phyloP scores from a whole-genome alignment of 805 yeast genomes.

The Brettanomyces sp. region DNA sequence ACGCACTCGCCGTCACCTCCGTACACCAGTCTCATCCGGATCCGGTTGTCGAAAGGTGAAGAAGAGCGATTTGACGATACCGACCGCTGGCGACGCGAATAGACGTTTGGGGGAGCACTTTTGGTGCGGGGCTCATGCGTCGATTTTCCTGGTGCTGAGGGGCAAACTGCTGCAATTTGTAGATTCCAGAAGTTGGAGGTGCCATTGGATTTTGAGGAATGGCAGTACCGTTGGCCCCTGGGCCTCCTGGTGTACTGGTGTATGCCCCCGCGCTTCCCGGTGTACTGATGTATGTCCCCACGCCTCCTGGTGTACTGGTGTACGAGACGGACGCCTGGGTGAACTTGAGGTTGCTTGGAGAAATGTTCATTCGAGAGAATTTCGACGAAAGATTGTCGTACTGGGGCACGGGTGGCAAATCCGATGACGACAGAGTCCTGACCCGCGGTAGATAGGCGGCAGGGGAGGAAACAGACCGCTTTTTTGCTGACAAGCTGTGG shows the following conservation, averaged over 20 bases:
- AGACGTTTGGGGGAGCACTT: background rate
- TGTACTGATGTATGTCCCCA: background rate
- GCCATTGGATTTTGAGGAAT: background rate
- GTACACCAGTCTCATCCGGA: conserved; percentile 25
- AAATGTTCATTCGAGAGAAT: background rate
- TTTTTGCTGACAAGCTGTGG: background rate
- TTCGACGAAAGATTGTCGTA: background rate
- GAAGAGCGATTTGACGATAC: no score
- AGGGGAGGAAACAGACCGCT: conserved; percentile 7
- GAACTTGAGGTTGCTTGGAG: background rate
- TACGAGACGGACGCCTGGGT: background rate
- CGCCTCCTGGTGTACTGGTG: no score
- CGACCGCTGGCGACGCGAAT: background rate
- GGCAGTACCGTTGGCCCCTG: background rate
- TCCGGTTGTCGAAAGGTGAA: conserved; percentile 3
- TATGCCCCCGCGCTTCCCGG: no score
- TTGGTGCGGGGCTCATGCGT: background rate
- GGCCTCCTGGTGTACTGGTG: background rate
- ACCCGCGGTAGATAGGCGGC: conserved; percentile 8
- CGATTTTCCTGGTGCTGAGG: background rate
- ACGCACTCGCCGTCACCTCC: conserved; percentile 38
- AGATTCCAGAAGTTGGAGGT: background rate
- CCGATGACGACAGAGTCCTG: background rate
- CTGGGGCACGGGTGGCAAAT: background rate
- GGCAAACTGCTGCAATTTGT: conserved; percentile 5